These are phyloP conservation scores for Zasmidium citrigriseum DNA, from an alignment of 2,329 filamentous ascomycete genomes.

Conservation along the genomic window DNA sequence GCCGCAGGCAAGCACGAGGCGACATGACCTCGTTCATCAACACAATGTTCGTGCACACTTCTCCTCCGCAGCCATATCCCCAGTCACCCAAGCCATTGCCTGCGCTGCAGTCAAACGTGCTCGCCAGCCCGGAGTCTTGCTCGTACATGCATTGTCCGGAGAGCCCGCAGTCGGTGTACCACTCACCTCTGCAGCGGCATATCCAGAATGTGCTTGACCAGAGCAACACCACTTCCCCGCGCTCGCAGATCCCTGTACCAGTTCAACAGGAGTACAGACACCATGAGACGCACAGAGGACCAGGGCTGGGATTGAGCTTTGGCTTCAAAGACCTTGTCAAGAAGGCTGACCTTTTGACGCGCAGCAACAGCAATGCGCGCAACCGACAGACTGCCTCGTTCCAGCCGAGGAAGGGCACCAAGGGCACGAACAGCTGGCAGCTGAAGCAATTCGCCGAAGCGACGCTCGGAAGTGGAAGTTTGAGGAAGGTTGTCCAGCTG, in stretches of 20 bases:
- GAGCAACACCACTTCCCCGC: slow-evolving; percentile 10
- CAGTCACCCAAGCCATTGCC: slow-evolving; percentile 40
- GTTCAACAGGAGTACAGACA: slow-evolving; percentile 24
- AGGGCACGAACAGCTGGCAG: slow-evolving; percentile 89
- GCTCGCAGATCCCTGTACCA: slow-evolving; percentile 18
- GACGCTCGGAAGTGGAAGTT: slow-evolving; percentile 88
- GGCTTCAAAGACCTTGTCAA: slow-evolving; percentile 27
- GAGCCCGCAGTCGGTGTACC: slow-evolving; percentile 32
- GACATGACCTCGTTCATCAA: slow-evolving; percentile 78
- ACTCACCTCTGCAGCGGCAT: slow-evolving; percentile 36
- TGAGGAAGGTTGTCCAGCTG: slow-evolving; percentile 94
- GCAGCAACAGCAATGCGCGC: slow-evolving; percentile 42
- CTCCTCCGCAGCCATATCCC: slow-evolving; percentile 38
- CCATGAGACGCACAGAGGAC: slow-evolving; percentile 25
- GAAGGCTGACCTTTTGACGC: slow-evolving; percentile 39
- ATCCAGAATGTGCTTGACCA: slow-evolving; percentile 31
- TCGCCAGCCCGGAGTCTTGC: slow-evolving; percentile 46
- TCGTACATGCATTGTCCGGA: slow-evolving; percentile 30
- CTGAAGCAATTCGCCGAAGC: slow-evolving; percentile 97
- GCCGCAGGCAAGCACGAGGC: slow-evolving; percentile 10
- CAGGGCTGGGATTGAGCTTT: slow-evolving; percentile 19
- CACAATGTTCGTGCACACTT: slow-evolving; percentile 68
- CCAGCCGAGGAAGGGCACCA: slow-evolving; percentile 79
- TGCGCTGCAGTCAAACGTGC: slow-evolving; percentile 44
- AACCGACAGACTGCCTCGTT: slow-evolving; percentile 86